Base-by-base conservation (phyloP, 306 rosid genomes). In the Pterocarpus santalinus region DNA sequence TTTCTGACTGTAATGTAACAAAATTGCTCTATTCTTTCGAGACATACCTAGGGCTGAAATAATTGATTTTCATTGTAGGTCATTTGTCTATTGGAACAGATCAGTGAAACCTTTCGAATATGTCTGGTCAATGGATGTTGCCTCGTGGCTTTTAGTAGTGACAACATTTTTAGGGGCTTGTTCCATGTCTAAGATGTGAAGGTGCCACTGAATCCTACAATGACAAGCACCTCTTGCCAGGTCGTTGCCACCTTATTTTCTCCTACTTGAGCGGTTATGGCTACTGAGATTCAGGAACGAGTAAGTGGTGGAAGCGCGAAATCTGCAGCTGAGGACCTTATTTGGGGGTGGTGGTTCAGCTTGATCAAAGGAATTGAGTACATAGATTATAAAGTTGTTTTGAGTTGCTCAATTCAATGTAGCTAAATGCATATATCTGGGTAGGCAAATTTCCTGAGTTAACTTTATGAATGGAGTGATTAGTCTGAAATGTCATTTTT, bases 51-150 rank as follows among this genome's bases (percentile, higher is more conserved):
- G 34, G 79, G 44, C 73, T 67, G 73, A 61, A 60, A 73, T 79
- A 70, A 41, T 44, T 68, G 28, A 46, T 56, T 58, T 73, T 43
- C 41, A 79, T 16, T 56, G 28, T 49, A 28, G 64, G 64, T 49
- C 9, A 58, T 83, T 78, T 72, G 65, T 72, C 52, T 61, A 55
- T 55, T 60, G 66, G 53, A 77, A 44, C 82, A 51, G 64, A 55
- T 69, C 65, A 69, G 56, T 63, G 64, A n/a, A 64, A 76, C 65
- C 41, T 62, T 75, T 16, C 22, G 15, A 53, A 58, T 39, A 7
- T 75, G 73, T 16, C 68, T 13, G 51, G 22, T 44, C 56, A 14
- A 34, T 74, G 64, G 62, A 66, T 74, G 36, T 57, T 44, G 35
- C 17, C 79, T 28, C 8, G 2, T 15, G 79, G 69, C 57, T 10